Evolutionary conservation across 768 basidiomycete genomes (phyloP).

Genomic region (Sistotremastrum niveocremeum): DNA sequence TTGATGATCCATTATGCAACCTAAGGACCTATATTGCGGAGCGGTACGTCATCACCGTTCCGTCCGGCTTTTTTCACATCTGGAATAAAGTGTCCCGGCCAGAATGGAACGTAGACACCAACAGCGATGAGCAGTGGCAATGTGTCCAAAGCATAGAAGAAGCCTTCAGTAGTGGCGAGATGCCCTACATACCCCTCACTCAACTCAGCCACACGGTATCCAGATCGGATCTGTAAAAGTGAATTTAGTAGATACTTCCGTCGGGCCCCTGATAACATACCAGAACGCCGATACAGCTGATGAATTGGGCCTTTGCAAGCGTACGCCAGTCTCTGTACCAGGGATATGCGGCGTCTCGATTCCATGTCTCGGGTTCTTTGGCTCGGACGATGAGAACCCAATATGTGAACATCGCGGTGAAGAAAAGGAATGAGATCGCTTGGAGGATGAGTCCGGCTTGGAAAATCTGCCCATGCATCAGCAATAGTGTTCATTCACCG

Average conservation of each 20-base stretch:
- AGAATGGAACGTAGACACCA: conserved; percentile 40
- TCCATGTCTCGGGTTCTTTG: conserved; percentile 28
- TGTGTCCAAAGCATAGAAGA: conserved; percentile 57
- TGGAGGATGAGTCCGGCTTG: conserved; percentile 45
- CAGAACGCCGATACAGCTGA: conserved; percentile 52
- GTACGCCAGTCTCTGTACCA: conserved; percentile 50
- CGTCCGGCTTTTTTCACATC: not conserved
- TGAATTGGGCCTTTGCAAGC: conserved; percentile 32
- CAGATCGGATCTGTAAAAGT: conserved; percentile 42
- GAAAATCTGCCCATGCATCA: conserved; percentile 34
- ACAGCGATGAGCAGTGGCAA: conserved; percentile 53
- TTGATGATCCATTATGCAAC: too few relatives aligned
- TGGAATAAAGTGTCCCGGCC: conserved; percentile 47
- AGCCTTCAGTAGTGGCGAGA: conserved; percentile 42
- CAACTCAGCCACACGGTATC: conserved; percentile 46
- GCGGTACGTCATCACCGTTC: not conserved
- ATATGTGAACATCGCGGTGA: conserved; percentile 30
- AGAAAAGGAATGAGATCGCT: conserved; percentile 36
- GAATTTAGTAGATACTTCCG: not conserved
- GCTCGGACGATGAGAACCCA: conserved; percentile 38
- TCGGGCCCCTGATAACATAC: conserved; percentile 20
- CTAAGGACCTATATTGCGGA: too few relatives aligned
- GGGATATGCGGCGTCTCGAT: conserved; percentile 18
- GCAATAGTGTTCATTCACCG: conserved; percentile 29
- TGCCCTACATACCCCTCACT: conserved; percentile 48